Percentiles rank a stretch among this genome's conserved stretches.
phyloP scores from a whole-genome alignment of 1,284 basidiomycete genomes.

The Trichosporon inkin region DNA sequence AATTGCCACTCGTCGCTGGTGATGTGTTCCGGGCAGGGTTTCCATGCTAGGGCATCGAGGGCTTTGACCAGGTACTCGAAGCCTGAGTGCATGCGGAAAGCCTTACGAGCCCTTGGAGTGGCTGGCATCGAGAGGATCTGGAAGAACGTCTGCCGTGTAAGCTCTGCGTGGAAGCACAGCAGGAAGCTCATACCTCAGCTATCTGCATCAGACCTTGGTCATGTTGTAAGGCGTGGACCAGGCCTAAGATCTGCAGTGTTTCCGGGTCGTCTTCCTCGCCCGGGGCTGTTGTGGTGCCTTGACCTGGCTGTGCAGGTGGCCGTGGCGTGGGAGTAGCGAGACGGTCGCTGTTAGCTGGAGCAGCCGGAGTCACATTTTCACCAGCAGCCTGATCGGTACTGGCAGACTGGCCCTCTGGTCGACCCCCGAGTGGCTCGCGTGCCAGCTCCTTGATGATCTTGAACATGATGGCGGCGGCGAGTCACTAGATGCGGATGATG shows the following conservation, averaged over 20 bases:
- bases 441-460: constrained; percentile 48
- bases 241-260: constrained; percentile 31
- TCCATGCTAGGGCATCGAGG: constrained; percentile 29
- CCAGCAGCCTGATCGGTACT: background rate
- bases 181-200: constrained; percentile 36
- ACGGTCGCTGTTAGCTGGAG: background rate
- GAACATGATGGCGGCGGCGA: constrained; percentile 33
- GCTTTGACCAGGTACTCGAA: constrained; percentile 29
- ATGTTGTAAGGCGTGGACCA: constrained; percentile 28
- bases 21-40: constrained; percentile 13
- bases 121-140: constrained; percentile 33
- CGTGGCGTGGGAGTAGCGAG: background rate
- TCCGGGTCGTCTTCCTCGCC: constrained; percentile 25
- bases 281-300: background rate
- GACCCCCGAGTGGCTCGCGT: constrained; percentile 31
- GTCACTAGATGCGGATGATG: background rate
- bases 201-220: constrained; percentile 31
- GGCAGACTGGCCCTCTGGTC: constrained; percentile 14
- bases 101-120: constrained; percentile 23
- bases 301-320: background rate
- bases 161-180: background rate
- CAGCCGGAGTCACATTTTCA: background rate
- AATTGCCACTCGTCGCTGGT: constrained; percentile 38
- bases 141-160: constrained; percentile 35
- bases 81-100: constrained; percentile 36